Base-by-base conservation (phyloP, 2,329 filamentous ascomycete species). In the Epichloe coenophiala region DNA sequence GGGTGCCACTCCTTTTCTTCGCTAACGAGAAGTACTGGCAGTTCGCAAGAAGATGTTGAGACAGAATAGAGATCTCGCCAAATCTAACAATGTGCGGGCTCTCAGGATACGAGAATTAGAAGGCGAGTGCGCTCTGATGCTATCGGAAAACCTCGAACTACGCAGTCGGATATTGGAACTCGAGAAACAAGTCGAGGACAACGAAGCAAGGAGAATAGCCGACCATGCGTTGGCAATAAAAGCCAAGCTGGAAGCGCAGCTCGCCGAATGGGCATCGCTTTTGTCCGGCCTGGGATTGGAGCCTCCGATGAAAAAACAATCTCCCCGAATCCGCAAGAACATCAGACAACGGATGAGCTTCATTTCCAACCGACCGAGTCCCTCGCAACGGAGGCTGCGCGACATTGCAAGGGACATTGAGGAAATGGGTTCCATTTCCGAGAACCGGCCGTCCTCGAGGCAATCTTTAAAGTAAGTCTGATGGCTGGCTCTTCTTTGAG, bases 41-140 rank as follows among this genome's bases (percentile, higher is more conserved):
- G 86, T 91, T 53, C 86, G 87, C 64, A 79, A 84, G 61, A 83
- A 84, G 63, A 88, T 90, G 62, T 72, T 90, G 60, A 79, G 87
- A 50, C 88, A 93, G 64, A 94, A 94, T 64, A 79, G 86, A 67
- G 87, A 93, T 61, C 84, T 93, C 56, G 86, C 86, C 55, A 81
- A 83, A 63, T 80, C 77, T 59, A 93, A 94, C 68, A 88, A 86
- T 23, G 76, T 78, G 47, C 85, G 90, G 64, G 86, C 84, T 35
- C 73, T 88, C 35, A 83, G 84, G 57, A 90, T 93, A 59, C 81
- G 86, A 53, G 79, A 75, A 55, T 75, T 93, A 52, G 86, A 91
- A 61, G 80, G 82, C 61, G 86, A 94, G 65, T 82, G 80, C 55
- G 81, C 84, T 40, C 80, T 81, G 46, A 76, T 90, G 56, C 72